Evolutionary conservation across 192 early-diverging fungal species (phyloP), one percentile per base, ranked within the genome.

Genomic region (Coemansia sp.): DNA sequence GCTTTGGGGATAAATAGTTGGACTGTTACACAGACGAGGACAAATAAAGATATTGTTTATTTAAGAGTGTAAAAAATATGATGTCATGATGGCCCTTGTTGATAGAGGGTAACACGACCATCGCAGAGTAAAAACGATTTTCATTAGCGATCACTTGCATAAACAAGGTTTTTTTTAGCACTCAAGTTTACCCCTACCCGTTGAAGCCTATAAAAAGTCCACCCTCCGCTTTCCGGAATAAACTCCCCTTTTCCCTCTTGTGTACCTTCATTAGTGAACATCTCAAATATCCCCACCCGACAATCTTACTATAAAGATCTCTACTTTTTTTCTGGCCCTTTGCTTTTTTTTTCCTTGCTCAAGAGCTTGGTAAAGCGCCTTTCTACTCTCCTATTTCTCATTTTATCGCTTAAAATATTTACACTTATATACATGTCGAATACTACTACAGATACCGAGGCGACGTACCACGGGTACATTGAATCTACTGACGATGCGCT

Each of bases 401-500:
- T 20, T 20, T 44, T 44, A 16, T 24, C 49, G 20, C 20, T 10
- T 52, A 52, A 22, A 52, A 11, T 52, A 22, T 52, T 22, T 24
- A 52, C 9, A 13, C 3, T 34, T 33, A 36, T 53, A 16, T 60
- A 7, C 6, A 60, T 60, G 57, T 60, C 57, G 15, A 60, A 31
- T 33, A 33, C 57, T 34, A 38, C 31, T 9, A 15, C 29, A 6
- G 31, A 36, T 36, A 60, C 31, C 6, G 3, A 33, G 27, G 46
- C 72, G 10, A 91, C 92, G 9, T 95, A 90, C 63, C 84, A 74
- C 72, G 95, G 94, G 52, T 90, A 87, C 62, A 86, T 96, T 43
- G 91, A 92, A 68, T 86, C 92, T 8, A 88, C 93, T 29, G 91
- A 95, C 72, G 95, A 96, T 68, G 95, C 95, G 2, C 87, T 96